Base-by-base conservation (phyloP, 495 filamentous ascomycete genomes). In the Achaetomiella virescens region DNA sequence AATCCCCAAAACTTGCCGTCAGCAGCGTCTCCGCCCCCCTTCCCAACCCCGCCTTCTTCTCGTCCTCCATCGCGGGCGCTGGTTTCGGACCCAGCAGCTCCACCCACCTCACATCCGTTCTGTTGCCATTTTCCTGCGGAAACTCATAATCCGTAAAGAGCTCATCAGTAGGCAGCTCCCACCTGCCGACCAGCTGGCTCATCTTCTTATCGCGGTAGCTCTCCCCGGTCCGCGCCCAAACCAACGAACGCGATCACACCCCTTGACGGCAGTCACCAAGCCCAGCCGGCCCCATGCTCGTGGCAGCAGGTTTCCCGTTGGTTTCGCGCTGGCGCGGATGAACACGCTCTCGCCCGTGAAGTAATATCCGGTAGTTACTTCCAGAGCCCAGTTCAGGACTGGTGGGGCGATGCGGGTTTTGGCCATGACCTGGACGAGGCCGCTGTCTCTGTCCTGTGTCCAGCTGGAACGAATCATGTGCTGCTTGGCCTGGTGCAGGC, bases 181-280 rank as follows among this genome's bases (percentile, higher is more conserved):
- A 85, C 3, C 74, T 68, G 7, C 82, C 82, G 5, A 86, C 52
- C 18, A 63, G 65, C 59, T 84, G 82, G 17, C 82, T 75, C 2
- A 70, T 60, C 62, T 86, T 85, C 68, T 76, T 82, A 66, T 89
- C 85, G 14, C 69, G 54, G 59, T 88, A 89, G 8, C 71, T 74
- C 63, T 86, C 82, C 77, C 80, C 0, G 85, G 84, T 0, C 85
- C 85, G 3, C 82, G 75, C 0, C 85, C 85, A 58, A 82, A 83
- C 84, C 84, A 88, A 14, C 63, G 58, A 0, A 75, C 81, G 25
- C 64, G 60, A 18, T 73, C 70, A 5, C 79, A 62, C 12, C 54
- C 70, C 41, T 35, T 48, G 2, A 85, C 54, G 1, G 68, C 67
- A 25, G 82, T 71, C 2, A 76, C 78, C 0, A 87, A 64, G 0